These are phyloP conservation scores for Psilocybe sp. DNA, from an alignment of 768 basidiomycete genomes.

Conservation along the genomic window DNA sequence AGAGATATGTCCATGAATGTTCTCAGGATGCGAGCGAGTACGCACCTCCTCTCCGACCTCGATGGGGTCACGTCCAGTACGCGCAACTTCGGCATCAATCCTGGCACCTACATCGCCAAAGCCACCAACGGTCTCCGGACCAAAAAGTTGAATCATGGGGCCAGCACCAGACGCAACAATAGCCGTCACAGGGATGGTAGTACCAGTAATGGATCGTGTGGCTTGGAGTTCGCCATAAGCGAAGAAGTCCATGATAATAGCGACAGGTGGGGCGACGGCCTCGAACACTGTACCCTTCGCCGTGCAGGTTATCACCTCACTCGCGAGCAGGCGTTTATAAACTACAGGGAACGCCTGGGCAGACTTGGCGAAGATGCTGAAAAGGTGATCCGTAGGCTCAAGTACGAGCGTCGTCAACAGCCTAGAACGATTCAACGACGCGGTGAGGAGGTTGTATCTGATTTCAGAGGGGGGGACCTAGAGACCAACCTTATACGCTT, in stretches of 20 bases:
- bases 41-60: conserved; percentile 4
- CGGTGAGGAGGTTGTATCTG: background rate
- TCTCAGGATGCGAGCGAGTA: background rate
- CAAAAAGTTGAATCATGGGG: background rate
- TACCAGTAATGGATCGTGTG: background rate
- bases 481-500: background rate
- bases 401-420: background rate
- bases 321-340: conserved; percentile 7
- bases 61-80: background rate
- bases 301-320: conserved; percentile 7
- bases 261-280: conserved; percentile 5
- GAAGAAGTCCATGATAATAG: conserved; percentile 7
- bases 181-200: background rate
- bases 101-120: conserved; percentile 1
- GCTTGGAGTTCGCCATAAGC: background rate
- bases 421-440: no score
- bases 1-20: background rate
- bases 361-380: background rate
- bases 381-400: background rate
- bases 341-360: background rate
- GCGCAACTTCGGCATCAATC: conserved; percentile 1
- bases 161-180: conserved; percentile 2
- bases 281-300: conserved; percentile 4
- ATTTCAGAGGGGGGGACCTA: background rate
- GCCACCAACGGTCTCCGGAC: conserved; percentile 4